phyloP scores from a whole-genome alignment of 192 early-diverging fungal species.

The Lobosporangium transversale region DNA sequence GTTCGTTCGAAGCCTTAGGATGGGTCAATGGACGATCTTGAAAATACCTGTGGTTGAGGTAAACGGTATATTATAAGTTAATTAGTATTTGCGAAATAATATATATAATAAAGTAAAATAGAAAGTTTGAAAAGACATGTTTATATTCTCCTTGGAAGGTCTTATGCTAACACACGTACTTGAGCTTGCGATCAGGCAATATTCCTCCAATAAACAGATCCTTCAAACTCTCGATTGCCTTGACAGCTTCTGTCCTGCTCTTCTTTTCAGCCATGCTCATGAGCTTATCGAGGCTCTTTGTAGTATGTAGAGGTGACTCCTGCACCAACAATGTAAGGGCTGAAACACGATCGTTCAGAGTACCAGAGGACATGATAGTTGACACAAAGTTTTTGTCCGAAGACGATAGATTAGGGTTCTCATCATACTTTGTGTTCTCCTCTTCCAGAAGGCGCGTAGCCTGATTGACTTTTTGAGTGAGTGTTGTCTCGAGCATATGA shows the following conservation, averaged over 20 bases:
- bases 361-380: constrained; percentile 91
- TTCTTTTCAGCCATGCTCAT: constrained; percentile 92
- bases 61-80: background rate
- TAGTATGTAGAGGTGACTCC: constrained; percentile 88
- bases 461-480: constrained; percentile 49
- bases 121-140: background rate
- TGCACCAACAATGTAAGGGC: constrained; percentile 93
- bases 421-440: constrained; percentile 71
- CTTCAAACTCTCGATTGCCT: constrained; percentile 88
- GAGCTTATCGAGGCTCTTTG: constrained; percentile 76
- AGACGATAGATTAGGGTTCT: constrained; percentile 67
- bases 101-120: background rate
- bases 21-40: constrained; percentile 84
- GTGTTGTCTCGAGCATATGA: constrained; percentile 34
- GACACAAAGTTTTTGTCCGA: constrained; percentile 89
- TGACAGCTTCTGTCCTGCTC: constrained; percentile 84
- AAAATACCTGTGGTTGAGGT: constrained; percentile 77
- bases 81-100: background rate
- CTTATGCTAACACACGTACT: constrained; percentile 49
- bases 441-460: constrained; percentile 71
- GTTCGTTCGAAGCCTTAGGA: constrained; percentile 65
- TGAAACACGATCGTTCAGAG: constrained; percentile 91
- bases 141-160: background rate
- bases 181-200: constrained; percentile 90
- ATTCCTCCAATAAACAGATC: constrained; percentile 85